phyloP scores from a whole-genome alignment of 2,329 filamentous ascomycete genomes.

The Ascocoryne sarcoides region DNA sequence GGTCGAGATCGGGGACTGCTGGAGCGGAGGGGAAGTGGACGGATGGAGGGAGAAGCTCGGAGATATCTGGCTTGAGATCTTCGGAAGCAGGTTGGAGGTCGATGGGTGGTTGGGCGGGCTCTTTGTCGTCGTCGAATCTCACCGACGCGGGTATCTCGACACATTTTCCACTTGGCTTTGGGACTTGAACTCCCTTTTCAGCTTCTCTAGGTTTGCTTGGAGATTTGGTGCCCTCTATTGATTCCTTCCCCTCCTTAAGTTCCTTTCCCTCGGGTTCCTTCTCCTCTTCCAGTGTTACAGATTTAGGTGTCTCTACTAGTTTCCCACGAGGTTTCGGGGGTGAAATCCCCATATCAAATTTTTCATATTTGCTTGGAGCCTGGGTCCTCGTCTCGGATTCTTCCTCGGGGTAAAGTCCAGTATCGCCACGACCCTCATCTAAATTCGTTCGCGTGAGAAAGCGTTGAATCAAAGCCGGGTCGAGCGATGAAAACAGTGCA shows the following conservation, averaged over 20 bases:
- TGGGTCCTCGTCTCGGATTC: neutral
- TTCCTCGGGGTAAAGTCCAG: slow-evolving; percentile 17
- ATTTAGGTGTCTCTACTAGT: neutral
- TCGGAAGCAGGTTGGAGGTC: slow-evolving; percentile 27
- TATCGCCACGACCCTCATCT: slow-evolving; percentile 27
- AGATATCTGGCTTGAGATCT: slow-evolving; percentile 35
- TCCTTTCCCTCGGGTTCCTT: neutral
- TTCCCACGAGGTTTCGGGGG: neutral
- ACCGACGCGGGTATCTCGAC: slow-evolving; percentile 35
- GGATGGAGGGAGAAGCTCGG: slow-evolving; percentile 38
- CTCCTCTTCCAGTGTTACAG: neutral
- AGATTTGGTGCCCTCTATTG: slow-evolving; percentile 1
- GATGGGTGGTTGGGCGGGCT: slow-evolving; percentile 35
- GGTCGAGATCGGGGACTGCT: slow-evolving; percentile 66
- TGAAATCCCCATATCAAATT: neutral
- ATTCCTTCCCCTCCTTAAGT: no score
- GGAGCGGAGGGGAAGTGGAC: slow-evolving; percentile 35
- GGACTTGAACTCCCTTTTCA: slow-evolving; percentile 14
- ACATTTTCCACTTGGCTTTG: slow-evolving; percentile 18
- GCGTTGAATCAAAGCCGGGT: slow-evolving; percentile 66
- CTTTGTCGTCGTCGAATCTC: slow-evolving; percentile 29
- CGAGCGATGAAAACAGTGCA: slow-evolving; percentile 72
- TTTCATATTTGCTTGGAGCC: neutral
- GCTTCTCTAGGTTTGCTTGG: neutral
- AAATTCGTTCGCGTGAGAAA: slow-evolving; percentile 44